Percentiles rank a stretch among this genome's conserved stretches.
phyloP scores from a whole-genome alignment of 208 protist species.

The Phytomonas francai region DNA sequence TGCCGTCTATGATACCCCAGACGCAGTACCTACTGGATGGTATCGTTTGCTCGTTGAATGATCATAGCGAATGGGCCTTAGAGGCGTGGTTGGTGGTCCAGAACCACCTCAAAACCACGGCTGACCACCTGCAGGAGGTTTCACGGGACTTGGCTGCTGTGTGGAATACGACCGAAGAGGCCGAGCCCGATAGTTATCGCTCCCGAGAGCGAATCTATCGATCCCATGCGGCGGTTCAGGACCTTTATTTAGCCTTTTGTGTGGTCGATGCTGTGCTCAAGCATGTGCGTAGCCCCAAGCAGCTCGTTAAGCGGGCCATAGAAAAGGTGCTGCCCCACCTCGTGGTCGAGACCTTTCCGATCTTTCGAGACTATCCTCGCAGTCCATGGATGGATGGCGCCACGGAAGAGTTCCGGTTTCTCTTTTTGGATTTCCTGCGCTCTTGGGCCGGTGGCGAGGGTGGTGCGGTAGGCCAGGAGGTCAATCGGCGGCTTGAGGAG shows the following conservation, averaged over 20 bases:
- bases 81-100: constrained; percentile 56
- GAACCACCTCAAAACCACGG: constrained; percentile 49
- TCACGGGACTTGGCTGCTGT: constrained; percentile 7
- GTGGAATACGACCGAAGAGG: constrained; percentile 8
- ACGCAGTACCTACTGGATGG: constrained; percentile 71
- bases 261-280: constrained; percentile 60
- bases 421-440: constrained; percentile 53
- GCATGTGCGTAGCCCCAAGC: constrained; percentile 11
- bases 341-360: constrained; percentile 42
- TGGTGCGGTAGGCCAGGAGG: constrained; percentile 16
- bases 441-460: no score
- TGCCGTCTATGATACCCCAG: constrained; percentile 50
- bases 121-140: constrained; percentile 33
- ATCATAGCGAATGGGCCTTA: constrained; percentile 37
- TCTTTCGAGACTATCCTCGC: constrained; percentile 19
- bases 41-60: constrained; percentile 60
- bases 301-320: constrained; percentile 14
- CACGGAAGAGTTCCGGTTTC: constrained; percentile 36
- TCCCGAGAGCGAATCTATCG: constrained; percentile 41
- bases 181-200: no score
- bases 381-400: constrained; percentile 29
- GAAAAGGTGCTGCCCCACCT: constrained; percentile 49
- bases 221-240: constrained; percentile 52
- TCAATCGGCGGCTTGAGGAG: constrained; percentile 53
- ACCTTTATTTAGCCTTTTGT: constrained; percentile 67